Percentiles rank a stretch among this genome's conserved stretches.
Conservation (phyloP, 768 basidiomycete species). For the Cystobasidiopsis lactophilus region DNA sequence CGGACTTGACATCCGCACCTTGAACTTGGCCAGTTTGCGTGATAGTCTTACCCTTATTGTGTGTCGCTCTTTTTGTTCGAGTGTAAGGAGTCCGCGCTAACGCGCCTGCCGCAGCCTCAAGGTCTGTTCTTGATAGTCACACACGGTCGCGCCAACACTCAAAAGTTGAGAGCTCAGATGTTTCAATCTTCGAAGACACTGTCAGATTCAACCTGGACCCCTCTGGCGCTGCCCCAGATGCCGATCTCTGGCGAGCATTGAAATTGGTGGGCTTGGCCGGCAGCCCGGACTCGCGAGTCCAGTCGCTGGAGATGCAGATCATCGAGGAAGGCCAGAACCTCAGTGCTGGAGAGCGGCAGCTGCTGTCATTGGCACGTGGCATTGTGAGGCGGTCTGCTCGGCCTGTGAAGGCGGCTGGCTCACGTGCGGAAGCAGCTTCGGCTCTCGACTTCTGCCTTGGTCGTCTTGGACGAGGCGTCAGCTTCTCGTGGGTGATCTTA, state of each 20-base stretch:
- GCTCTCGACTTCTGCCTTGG: conserved; percentile 9
- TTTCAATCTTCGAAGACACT: background rate
- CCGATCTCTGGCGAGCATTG: background rate
- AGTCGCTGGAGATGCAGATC: background rate
- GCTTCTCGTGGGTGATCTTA: no score
- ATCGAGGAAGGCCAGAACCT: conserved; percentile 17
- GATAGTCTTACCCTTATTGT: conserved; percentile 37
- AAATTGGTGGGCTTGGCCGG: background rate
- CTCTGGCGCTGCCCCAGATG: background rate
- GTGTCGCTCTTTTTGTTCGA: no score
- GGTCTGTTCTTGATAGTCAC: no score
- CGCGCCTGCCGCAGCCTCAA: no score
- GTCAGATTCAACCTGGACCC: conserved; percentile 9
- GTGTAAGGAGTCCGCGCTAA: no score
- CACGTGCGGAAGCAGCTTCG: no score
- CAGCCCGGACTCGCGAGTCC: background rate
- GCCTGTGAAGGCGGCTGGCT: no score
- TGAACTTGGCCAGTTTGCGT: conserved; percentile 35
- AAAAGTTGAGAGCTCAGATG: no score
- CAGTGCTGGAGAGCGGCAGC: conserved; percentile 13
- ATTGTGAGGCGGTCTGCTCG: no score
- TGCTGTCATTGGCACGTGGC: background rate
- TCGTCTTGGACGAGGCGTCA: conserved; percentile 21
- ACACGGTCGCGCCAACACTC: no score
- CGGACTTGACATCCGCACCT: conserved; percentile 25